Evolutionary conservation across 2,329 filamentous ascomycete genomes (phyloP).

Genomic region (Tolypocladium tropicale): DNA sequence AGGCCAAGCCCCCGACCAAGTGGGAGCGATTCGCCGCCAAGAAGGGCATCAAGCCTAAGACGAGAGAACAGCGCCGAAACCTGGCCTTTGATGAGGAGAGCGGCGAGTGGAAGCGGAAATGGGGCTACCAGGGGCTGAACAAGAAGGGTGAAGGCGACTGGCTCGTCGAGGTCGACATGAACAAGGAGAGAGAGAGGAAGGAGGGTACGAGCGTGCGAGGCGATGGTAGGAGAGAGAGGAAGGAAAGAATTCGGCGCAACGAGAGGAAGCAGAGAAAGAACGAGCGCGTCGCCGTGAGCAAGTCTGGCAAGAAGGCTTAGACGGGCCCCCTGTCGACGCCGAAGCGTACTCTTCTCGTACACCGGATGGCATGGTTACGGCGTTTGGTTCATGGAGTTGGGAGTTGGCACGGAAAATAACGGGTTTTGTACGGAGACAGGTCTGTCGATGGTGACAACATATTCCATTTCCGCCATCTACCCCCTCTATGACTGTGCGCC

Average conservation of each 20-base stretch:
- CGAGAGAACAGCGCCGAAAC: slow-evolving; percentile 62
- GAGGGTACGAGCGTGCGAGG: slow-evolving; percentile 51
- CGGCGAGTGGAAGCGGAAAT: slow-evolving; percentile 86
- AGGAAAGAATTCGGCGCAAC: slow-evolving; percentile 62
- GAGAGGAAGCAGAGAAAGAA: slow-evolving; percentile 62
- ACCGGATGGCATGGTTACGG: slow-evolving; percentile 5
- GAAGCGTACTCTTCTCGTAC: background rate
- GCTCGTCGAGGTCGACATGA: slow-evolving; percentile 84
- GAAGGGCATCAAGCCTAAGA: slow-evolving; percentile 92
- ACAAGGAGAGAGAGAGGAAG: slow-evolving; percentile 54
- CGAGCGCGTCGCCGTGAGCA: slow-evolving; percentile 32
- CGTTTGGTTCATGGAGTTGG: slow-evolving; percentile 19
- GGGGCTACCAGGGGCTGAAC: slow-evolving; percentile 89
- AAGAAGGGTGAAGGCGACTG: slow-evolving; percentile 76
- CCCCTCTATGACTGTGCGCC: slow-evolving; percentile 6
- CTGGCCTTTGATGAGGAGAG: slow-evolving; percentile 74
- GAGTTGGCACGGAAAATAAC: slow-evolving; percentile 14
- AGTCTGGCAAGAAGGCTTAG: slow-evolving; percentile 12
- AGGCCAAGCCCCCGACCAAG: slow-evolving; percentile 73
- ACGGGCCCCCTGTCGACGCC: background rate
- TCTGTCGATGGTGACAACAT: background rate
- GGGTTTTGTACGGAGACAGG: slow-evolving; percentile 1
- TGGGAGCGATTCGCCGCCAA: slow-evolving; percentile 95
- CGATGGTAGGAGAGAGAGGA: slow-evolving; percentile 52
- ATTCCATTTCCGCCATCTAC: slow-evolving; percentile 3